Evolutionary conservation across 2,329 filamentous ascomycete species (phyloP), one percentile per base, ranked within the genome.

Genomic region (Phaeophleospora eucalypticola): DNA sequence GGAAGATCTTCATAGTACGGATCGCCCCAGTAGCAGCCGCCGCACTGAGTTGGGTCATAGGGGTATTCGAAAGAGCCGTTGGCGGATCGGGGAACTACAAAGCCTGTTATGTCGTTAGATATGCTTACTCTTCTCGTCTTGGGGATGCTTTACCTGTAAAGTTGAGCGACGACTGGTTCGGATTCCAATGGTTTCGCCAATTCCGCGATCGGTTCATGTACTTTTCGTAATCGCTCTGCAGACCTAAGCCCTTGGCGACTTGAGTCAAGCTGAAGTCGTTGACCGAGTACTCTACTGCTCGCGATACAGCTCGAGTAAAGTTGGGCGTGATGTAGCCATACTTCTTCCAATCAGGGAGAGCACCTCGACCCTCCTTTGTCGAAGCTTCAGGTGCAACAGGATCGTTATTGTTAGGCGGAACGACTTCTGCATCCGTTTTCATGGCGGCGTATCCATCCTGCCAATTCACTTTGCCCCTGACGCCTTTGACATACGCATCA

Each of bases 121-220:
- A 32, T 32, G 27, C 27, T n/a, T n/a, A 8, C 27, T 32, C 27
- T n/a, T 32, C 27, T 8, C 27, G 8, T 9, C 66, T 51, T 0
- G 83, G 83, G 59, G 86, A 81, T 49, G 87, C 80, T 60, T 87
- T 88, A 0, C 84, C 84, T 0, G 69, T 72, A 54, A 84, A 88
- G 1, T 45, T 49, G 7, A 83, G 69, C 0, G 79, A 79, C 0
- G 69, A 71, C 37, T 80, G 73, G 36, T 77, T 62, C 0, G 74
- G 60, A 60, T 87, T 82, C 83, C 82, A 88, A 54, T 87, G 83
- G 58, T 86, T 86, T n/a, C 80, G 75, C 84, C 84, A 88, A 58
- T 86, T 83, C 6, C 75, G 71, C 0, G 81, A 84, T 6, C 83
- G 77, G 36, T 75, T 69, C 18, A 86, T 70, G 54, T 87, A 87